phyloP scores from a whole-genome alignment of 2,329 filamentous ascomycete genomes.

The Aspergillus brunneoviolaceus region DNA sequence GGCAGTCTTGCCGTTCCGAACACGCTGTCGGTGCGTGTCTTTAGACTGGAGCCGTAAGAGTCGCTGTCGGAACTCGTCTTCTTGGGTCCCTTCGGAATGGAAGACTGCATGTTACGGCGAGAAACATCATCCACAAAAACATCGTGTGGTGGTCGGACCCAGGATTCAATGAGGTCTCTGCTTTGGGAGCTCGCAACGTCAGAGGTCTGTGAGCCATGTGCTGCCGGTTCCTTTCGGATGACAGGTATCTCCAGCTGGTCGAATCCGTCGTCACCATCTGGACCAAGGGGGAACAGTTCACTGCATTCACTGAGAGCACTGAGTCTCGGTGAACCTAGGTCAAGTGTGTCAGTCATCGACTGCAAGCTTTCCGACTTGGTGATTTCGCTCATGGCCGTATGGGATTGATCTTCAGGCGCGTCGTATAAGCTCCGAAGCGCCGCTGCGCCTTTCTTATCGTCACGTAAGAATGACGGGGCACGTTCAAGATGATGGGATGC shows the following conservation, averaged over 20 bases:
- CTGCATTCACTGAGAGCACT: constrained; percentile 48
- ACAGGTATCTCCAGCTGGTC: constrained; percentile 32
- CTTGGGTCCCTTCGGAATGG: constrained; percentile 22
- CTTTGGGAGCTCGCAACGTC: constrained; percentile 14
- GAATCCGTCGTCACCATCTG: constrained; percentile 19
- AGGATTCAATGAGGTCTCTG: constrained; percentile 29
- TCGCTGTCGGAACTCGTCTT: constrained; percentile 24
- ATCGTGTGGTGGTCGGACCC: constrained; percentile 30
- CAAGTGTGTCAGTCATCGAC: constrained; percentile 34
- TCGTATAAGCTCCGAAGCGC: constrained; percentile 42
- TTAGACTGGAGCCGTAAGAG: constrained; percentile 28
- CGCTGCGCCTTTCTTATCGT: constrained; percentile 37
- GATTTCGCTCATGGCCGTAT: constrained; percentile 27
- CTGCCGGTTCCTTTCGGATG: constrained; percentile 18
- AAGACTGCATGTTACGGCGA: constrained; percentile 18
- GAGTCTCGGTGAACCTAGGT: constrained; percentile 42
- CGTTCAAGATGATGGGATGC: constrained; percentile 31
- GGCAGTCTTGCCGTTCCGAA: constrained; percentile 38
- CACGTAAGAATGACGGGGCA: constrained; percentile 42
- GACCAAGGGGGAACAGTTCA: constrained; percentile 38
- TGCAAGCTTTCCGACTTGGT: constrained; percentile 39
- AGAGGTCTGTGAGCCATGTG: constrained; percentile 20
- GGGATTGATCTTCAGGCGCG: constrained; percentile 30
- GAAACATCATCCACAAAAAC: constrained; percentile 18
- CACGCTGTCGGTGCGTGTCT: constrained; percentile 30